phyloP scores from a whole-genome alignment of 768 basidiomycete species.

The Serendipita sp. region DNA sequence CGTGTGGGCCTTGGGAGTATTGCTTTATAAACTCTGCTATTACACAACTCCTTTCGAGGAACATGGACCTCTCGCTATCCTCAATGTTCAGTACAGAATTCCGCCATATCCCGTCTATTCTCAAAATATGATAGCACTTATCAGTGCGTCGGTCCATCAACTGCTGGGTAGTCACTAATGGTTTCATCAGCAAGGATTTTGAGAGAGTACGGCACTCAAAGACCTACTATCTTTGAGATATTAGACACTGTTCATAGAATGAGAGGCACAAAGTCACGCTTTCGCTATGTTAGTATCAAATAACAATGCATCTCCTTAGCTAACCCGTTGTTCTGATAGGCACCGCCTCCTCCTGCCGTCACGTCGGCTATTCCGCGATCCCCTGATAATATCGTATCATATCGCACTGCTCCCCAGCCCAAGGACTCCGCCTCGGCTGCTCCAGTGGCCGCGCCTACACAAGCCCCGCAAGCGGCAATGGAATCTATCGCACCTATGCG shows the following conservation, averaged over 20 bases:
- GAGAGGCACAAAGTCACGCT: conserved; percentile 72
- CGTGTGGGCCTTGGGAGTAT: conserved; percentile 92
- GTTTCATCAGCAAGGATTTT: conserved; percentile 63
- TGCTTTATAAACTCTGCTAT: conserved; percentile 97
- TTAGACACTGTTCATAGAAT: conserved; percentile 69
- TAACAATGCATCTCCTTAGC: neutral
- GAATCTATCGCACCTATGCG: conserved; percentile 71
- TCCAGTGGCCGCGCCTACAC: conserved; percentile 21
- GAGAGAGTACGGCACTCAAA: conserved; percentile 70
- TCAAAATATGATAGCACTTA: conserved; percentile 59
- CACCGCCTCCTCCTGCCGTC: conserved; percentile 10
- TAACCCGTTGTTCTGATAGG: conserved; percentile 8
- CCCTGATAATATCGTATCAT: conserved; percentile 24
- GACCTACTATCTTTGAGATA: conserved; percentile 79
- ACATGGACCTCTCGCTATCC: conserved; percentile 86
- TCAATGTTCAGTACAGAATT: conserved; percentile 89
- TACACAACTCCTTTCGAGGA: conserved; percentile 99
- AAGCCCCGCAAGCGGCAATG: conserved; percentile 59
- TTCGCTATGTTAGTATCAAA: conserved; percentile 36
- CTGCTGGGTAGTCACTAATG: neutral
- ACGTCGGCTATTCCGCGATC: conserved; percentile 6
- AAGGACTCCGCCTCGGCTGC: neutral
- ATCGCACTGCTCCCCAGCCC: conserved; percentile 16
- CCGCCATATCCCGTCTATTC: conserved; percentile 84
- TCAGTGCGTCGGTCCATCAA: conserved; percentile 35